These are phyloP conservation scores for Cryptosporidium canis DNA, from an alignment of 169 alveolate genomes.

Conservation along the genomic window DNA sequence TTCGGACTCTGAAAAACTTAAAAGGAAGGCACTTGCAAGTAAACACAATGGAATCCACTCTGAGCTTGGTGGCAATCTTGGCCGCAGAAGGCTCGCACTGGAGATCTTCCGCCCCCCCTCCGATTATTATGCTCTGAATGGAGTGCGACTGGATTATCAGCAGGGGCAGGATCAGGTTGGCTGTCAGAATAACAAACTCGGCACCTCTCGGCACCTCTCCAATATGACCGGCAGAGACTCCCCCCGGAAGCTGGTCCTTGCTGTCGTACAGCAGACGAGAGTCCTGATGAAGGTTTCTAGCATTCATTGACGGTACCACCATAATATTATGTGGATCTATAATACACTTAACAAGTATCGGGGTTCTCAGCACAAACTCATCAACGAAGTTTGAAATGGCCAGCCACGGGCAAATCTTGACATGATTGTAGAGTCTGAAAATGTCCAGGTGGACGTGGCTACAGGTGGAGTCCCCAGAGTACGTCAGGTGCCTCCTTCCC, in stretches of 20 bases:
- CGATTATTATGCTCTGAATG: constrained; percentile 47
- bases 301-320: constrained; percentile 40
- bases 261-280: neutral
- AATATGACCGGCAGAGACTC: neutral
- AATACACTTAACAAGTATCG: constrained; percentile 50
- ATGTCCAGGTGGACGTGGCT: constrained; percentile 59
- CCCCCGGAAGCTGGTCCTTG: neutral
- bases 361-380: constrained; percentile 64
- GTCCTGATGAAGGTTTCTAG: neutral
- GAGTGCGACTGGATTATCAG: constrained; percentile 55
- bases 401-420: constrained; percentile 70
- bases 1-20: constrained; percentile 47
- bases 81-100: neutral
- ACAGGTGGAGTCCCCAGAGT: constrained; percentile 5
- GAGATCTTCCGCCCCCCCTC: constrained; percentile 7
- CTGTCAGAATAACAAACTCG: constrained; percentile 58
- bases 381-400: constrained; percentile 67
- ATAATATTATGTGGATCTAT: constrained; percentile 50
- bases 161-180: constrained; percentile 23
- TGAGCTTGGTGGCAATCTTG: neutral
- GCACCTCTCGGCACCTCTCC: constrained; percentile 1
- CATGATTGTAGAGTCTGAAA: constrained; percentile 35
- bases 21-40: constrained; percentile 50
- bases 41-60: constrained; percentile 57
- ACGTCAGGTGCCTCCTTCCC: neutral